Evolutionary conservation across 805 yeast genomes (phyloP).

Genomic region (Cyberlindnera meyerae): DNA sequence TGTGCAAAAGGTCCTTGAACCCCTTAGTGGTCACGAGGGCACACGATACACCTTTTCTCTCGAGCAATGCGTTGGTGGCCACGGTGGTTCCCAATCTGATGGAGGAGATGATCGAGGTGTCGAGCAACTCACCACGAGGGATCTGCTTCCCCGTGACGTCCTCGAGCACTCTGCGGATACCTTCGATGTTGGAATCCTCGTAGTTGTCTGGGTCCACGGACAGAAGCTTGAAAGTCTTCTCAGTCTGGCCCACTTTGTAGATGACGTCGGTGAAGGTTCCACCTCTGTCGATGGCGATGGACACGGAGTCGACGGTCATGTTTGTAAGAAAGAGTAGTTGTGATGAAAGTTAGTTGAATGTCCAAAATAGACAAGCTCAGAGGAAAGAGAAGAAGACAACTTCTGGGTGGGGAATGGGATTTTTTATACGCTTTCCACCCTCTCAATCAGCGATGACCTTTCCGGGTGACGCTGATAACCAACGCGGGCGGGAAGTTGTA

Average conservation of each 20-base stretch:
- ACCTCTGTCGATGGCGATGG: conserved; percentile 18
- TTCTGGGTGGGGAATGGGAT: no score
- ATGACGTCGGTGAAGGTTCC: conserved; percentile 9
- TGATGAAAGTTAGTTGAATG: no score
- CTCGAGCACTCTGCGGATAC: conserved; percentile 42
- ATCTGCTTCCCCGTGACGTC: conserved; percentile 31
- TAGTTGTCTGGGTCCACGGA: conserved; percentile 45
- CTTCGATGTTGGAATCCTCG: conserved; percentile 47
- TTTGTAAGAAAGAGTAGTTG: no score
- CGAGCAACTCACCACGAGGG: conserved; percentile 29
- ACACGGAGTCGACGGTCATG: conserved; percentile 12
- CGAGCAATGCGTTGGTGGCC: conserved; percentile 50
- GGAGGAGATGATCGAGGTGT: conserved; percentile 34
- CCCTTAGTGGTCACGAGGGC: conserved; percentile 47
- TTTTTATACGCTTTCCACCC: no score
- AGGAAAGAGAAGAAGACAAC: no score
- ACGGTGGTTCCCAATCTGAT: conserved; percentile 48
- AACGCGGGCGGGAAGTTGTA: no score
- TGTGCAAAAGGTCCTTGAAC: conserved; percentile 44
- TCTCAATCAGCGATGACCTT: no score
- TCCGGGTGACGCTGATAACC: no score
- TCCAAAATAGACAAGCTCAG: no score
- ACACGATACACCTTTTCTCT: conserved; percentile 46
- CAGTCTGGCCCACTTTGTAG: not conserved
- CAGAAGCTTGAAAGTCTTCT: conserved; percentile 36